Evolutionary conservation across 352 stramenopile species (phyloP).

Genomic region (Globisporangium irregulare): DNA sequence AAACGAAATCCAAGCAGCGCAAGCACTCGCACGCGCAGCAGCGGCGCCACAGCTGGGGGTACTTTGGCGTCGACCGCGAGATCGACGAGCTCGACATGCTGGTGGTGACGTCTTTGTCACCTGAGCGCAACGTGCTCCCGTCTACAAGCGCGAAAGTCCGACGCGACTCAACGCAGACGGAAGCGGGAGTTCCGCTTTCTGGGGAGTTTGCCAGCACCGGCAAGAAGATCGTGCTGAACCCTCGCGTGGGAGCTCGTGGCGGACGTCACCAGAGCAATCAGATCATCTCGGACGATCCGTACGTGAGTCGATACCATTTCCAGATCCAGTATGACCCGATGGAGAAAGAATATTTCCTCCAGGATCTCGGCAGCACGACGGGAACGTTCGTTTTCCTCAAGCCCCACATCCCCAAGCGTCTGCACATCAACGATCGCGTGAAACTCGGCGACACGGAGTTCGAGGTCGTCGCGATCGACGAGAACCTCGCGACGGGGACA

Average conservation of each 20-base stretch:
- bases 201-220: conserved; percentile 4
- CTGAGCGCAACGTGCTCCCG: conserved; percentile 35
- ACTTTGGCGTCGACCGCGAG: conserved; percentile 33
- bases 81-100: conserved; percentile 72
- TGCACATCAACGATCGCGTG: conserved; percentile 67
- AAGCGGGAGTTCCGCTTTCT: not conserved
- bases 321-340: conserved; percentile 74
- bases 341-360: conserved; percentile 83
- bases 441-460: conserved; percentile 83
- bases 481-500: conserved; percentile 57
- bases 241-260: conserved; percentile 53
- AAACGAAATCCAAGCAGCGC: conserved; percentile 10
- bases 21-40: conserved; percentile 12
- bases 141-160: not conserved
- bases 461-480: conserved; percentile 70
- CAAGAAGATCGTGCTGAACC: conserved; percentile 62
- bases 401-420: conserved; percentile 61
- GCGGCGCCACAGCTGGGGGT: conserved; percentile 24
- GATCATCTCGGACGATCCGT: conserved; percentile 84
- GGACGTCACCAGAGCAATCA: conserved; percentile 80
- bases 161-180: conserved; percentile 11
- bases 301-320: conserved; percentile 82
- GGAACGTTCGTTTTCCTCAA: conserved; percentile 82
- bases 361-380: conserved; percentile 76
- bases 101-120: conserved; percentile 67